phyloP scores from a whole-genome alignment of 208 protist genomes.

The Acanthamoeba castellanii region DNA sequence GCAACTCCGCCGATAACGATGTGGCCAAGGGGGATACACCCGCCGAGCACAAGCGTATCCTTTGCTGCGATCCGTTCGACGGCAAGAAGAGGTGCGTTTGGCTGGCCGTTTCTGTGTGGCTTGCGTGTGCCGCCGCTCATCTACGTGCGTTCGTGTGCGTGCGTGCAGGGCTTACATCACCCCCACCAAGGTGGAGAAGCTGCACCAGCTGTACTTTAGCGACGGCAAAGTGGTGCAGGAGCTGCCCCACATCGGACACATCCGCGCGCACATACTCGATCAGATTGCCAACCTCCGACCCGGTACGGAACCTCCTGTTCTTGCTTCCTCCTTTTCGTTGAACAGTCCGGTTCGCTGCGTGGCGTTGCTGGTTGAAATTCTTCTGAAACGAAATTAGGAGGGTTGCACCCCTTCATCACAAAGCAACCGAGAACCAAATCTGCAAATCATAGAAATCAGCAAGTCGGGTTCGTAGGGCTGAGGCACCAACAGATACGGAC shows the following conservation, averaged over 20 bases:
- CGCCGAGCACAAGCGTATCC: background rate
- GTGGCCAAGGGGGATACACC: background rate
- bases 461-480: background rate
- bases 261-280: conserved; percentile 3
- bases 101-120: background rate
- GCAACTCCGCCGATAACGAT: background rate
- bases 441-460: no score
- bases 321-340: no score
- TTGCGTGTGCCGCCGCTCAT: background rate
- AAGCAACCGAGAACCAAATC: no score
- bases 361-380: no score
- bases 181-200: conserved; percentile 62
- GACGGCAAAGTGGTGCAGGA: conserved; percentile 6
- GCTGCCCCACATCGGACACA: conserved; percentile 21
- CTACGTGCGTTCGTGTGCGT: background rate
- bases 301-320: background rate
- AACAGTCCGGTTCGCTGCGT: no score
- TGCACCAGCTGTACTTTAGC: conserved; percentile 30
- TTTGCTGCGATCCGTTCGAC: conserved; percentile 60
- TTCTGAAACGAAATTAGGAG: background rate
- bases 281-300: conserved; percentile 42
- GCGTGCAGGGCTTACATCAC: conserved; percentile 53
- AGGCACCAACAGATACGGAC: no score
- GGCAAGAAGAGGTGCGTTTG: background rate
- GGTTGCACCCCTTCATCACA: background rate